Evolutionary conservation across 805 yeast genomes (phyloP).

Genomic region (Saturnispora zaruensis): DNA sequence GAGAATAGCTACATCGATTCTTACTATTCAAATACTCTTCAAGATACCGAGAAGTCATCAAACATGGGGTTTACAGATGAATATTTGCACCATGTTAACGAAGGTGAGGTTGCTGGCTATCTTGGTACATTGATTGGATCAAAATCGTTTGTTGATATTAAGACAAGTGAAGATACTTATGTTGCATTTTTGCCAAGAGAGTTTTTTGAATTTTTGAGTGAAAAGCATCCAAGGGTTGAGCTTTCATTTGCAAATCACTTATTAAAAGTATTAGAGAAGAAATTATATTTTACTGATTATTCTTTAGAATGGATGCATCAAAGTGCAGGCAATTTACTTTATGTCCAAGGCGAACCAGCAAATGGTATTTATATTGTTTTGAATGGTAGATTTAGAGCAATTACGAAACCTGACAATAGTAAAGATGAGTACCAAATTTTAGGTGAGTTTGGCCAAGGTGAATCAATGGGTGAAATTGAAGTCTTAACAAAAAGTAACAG

Average conservation of each 20-base stretch:
- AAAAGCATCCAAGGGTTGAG: conserved; percentile 66
- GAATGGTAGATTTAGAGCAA: conserved; percentile 78
- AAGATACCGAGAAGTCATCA: background rate
- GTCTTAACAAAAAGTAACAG: conserved; percentile 75
- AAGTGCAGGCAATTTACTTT: conserved; percentile 75
- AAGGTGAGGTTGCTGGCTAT: conserved; percentile 87
- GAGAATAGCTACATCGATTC: conserved; percentile 15
- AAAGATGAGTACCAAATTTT: conserved; percentile 30
- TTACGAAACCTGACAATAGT: conserved; percentile 19
- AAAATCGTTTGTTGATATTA: conserved; percentile 65
- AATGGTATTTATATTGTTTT: conserved; percentile 85
- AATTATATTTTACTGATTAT: conserved; percentile 70
- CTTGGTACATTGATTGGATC: conserved; percentile 73
- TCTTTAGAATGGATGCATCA: conserved; percentile 93
- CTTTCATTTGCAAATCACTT: conserved; percentile 70
- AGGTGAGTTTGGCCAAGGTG: conserved; percentile 89
- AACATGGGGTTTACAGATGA: conserved; percentile 23
- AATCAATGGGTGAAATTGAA: conserved; percentile 90
- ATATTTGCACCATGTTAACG: conserved; percentile 46
- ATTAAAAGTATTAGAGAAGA: conserved; percentile 55
- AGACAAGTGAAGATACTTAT: conserved; percentile 51
- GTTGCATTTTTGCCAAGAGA: conserved; percentile 64
- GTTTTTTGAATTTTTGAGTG: conserved; percentile 57
- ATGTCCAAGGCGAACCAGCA: conserved; percentile 76
- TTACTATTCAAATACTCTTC: conserved; percentile 9